A percentile compares a stretch with the other conserved stretches of the same genome.
Conservation (phyloP, 2,329 filamentous ascomycete species). For the Dactylellina leptospora region DNA sequence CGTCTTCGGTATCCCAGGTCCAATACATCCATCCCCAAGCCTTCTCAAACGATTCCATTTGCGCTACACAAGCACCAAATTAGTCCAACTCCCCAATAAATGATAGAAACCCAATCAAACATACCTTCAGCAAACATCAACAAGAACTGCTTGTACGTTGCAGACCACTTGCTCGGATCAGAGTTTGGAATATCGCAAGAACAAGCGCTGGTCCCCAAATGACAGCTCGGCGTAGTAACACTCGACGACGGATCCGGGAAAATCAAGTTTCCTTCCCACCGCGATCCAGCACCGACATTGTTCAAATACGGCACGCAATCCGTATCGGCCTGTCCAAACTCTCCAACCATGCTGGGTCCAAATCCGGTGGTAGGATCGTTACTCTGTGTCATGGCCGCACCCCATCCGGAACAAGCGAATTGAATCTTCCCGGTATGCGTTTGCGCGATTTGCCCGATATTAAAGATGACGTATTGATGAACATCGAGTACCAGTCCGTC, state of each 20-base stretch:
- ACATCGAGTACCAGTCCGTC: slow-evolving; percentile 87
- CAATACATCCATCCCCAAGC: slow-evolving; percentile 99
- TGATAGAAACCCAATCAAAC: slow-evolving; percentile 11
- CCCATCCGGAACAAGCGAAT: slow-evolving; percentile 89
- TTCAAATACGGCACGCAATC: slow-evolving; percentile 89
- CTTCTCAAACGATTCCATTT: slow-evolving; percentile 93
- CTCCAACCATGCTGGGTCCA: slow-evolving; percentile 91
- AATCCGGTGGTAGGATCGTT: slow-evolving; percentile 81
- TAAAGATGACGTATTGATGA: slow-evolving; percentile 99
- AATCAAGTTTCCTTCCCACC: slow-evolving; percentile 88
- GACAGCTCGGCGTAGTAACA: slow-evolving; percentile 77
- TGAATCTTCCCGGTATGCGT: slow-evolving; percentile 83
- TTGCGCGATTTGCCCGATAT: slow-evolving; percentile 81
- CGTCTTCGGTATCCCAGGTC: slow-evolving; percentile 92
- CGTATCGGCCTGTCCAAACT: slow-evolving; percentile 97
- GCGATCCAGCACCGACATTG: slow-evolving; percentile 81
- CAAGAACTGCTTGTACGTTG: slow-evolving; percentile 83
- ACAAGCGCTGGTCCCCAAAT: slow-evolving; percentile 71
- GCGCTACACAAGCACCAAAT: slow-evolving; percentile 65
- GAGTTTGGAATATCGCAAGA: slow-evolving; percentile 80
- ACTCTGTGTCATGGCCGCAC: slow-evolving; percentile 75
- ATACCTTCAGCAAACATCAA: slow-evolving; percentile 79
- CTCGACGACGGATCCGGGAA: slow-evolving; percentile 70
- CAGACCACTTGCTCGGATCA: slow-evolving; percentile 72
- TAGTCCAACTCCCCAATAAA: neutral